A percentile compares a stretch with the other conserved stretches of the same genome.
Evolutionary conservation across 257 asterid species (phyloP).

Genomic region (Solanum lycopersicoides): DNA sequence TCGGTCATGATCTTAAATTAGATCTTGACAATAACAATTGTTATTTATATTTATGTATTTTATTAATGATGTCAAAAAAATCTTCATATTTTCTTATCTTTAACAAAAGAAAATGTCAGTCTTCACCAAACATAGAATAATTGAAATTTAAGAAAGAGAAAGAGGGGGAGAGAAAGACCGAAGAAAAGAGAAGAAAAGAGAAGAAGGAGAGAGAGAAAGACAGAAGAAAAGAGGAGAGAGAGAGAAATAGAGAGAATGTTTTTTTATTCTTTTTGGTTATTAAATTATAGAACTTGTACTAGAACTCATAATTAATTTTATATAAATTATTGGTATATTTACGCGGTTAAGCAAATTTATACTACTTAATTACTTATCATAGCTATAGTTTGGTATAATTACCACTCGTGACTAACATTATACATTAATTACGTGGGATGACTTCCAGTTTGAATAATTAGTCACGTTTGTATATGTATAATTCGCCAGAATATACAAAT

Average conservation of each 20-base stretch:
- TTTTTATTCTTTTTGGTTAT: not conserved
- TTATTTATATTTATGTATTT: too few relatives aligned
- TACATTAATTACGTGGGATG: too few relatives aligned
- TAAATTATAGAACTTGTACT: not conserved
- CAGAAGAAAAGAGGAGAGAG: not conserved
- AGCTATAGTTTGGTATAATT: too few relatives aligned
- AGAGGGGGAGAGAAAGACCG: not conserved
- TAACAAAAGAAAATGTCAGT: not conserved
- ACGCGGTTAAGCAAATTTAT: too few relatives aligned
- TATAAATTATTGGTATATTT: too few relatives aligned
- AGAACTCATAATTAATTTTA: not conserved
- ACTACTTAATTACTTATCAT: too few relatives aligned
- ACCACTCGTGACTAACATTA: too few relatives aligned
- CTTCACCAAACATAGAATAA: not conserved
- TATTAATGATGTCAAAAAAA: not conserved
- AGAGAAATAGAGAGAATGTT: not conserved
- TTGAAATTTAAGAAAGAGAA: not conserved
- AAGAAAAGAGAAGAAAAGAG: not conserved
- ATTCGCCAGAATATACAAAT: too few relatives aligned
- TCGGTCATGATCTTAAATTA: not conserved
- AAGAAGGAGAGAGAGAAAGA: not conserved
- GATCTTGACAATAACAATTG: not conserved
- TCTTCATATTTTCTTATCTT: too few relatives aligned
- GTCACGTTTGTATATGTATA: too few relatives aligned
- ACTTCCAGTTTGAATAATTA: too few relatives aligned